phyloP scores from a whole-genome alignment of 495 filamentous ascomycete species.

The Articulospora tetracladia region DNA sequence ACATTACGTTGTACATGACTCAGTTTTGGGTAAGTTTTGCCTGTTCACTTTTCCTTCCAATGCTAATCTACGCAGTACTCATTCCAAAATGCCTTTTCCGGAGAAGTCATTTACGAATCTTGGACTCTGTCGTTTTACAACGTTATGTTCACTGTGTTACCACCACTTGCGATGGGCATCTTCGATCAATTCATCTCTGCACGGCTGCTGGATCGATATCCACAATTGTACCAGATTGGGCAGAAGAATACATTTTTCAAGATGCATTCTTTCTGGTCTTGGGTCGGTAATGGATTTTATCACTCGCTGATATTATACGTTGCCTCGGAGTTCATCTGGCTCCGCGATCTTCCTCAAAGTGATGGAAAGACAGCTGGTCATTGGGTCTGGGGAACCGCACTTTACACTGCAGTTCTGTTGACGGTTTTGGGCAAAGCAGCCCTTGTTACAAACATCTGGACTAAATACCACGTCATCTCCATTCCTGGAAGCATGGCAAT shows the following conservation, averaged over 20 bases:
- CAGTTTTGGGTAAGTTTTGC: constrained; percentile 73
- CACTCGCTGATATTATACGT: constrained; percentile 92
- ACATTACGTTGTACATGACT: constrained; percentile 97
- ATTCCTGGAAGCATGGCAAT: constrained; percentile 92
- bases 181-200: constrained; percentile 98
- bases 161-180: constrained; percentile 92
- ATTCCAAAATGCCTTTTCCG: constrained; percentile 98
- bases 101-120: constrained; percentile 97
- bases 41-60: constrained; percentile 30
- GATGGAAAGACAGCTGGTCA: constrained; percentile 83
- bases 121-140: constrained; percentile 99
- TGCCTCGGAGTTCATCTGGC: constrained; percentile 75
- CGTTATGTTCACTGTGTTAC: constrained; percentile 94
- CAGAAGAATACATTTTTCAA: constrained; percentile 93
- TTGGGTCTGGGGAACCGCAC: constrained; percentile 93
- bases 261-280: constrained; percentile 83
- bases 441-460: constrained; percentile 96
- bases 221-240: constrained; percentile 89
- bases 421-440: constrained; percentile 96
- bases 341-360: constrained; percentile 65
- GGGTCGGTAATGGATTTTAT: constrained; percentile 92
- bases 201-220: constrained; percentile 93
- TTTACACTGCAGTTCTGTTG: constrained; percentile 86
- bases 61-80: constrained; percentile 51
- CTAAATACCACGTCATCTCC: constrained; percentile 93